phyloP scores from a whole-genome alignment of 306 rosid genomes.

The Ormosia emarginata region DNA sequence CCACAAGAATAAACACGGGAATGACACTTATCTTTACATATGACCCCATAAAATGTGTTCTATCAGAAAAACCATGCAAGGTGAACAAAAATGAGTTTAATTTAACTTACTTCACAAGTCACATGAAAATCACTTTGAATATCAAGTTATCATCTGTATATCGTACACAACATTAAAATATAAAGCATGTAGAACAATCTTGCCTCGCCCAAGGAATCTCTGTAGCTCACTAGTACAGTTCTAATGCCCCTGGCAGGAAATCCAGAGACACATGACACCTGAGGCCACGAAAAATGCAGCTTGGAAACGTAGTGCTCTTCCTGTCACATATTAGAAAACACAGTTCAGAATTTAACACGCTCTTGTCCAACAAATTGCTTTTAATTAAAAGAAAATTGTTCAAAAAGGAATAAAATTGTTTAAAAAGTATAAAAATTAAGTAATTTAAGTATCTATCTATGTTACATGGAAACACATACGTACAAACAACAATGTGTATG shows the following conservation, averaged over 20 bases:
- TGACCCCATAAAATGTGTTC: not conserved
- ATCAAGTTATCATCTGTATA: not conserved
- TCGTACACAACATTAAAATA: not conserved
- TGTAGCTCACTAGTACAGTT: constrained; percentile 62
- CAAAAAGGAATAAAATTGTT: not conserved
- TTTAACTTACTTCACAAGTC: not conserved
- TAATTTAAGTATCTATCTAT: not conserved
- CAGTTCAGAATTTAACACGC: not conserved
- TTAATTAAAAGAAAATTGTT: not conserved
- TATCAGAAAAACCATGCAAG: not conserved
- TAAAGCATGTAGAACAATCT: not conserved
- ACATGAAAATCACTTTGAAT: not conserved
- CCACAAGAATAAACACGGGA: not conserved
- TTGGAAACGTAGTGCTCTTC: constrained; percentile 85
- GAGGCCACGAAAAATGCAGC: constrained; percentile 85
- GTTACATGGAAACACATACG: too few species aligned
- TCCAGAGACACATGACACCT: constrained; percentile 68
- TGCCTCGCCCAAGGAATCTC: constrained; percentile 59
- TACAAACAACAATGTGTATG: too few species aligned
- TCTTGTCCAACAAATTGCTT: not conserved
- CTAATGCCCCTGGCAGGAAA: constrained; percentile 74
- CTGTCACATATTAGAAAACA: constrained; percentile 35
- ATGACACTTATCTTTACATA: not conserved
- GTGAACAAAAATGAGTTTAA: not conserved
- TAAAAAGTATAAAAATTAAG: too few species aligned